Conservation (phyloP, 257 asterid genomes). For the Gentiana straminea region DNA sequence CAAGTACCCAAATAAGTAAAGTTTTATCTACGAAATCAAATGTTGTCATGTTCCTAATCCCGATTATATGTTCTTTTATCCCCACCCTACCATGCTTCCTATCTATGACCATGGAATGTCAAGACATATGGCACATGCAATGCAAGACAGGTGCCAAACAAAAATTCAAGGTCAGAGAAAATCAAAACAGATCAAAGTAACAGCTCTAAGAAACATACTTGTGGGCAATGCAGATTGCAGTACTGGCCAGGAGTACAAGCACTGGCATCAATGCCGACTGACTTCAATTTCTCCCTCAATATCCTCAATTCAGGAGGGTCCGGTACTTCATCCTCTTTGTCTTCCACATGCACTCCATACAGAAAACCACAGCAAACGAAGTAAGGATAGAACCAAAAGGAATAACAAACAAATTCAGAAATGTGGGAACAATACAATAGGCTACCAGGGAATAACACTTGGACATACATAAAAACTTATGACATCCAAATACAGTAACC, state of each 20-base stretch:
- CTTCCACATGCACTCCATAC: constrained; percentile 28
- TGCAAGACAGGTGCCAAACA: neutral
- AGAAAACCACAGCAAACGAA: constrained; percentile 23
- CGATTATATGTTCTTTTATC: neutral
- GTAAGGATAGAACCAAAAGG: neutral
- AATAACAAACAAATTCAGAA: no score
- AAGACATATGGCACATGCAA: neutral
- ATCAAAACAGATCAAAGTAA: constrained; percentile 4
- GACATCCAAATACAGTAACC: neutral
- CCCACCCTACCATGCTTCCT: neutral
- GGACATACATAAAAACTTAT: neutral
- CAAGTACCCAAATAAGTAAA: no score
- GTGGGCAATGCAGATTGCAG: constrained; percentile 50
- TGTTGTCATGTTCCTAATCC: neutral
- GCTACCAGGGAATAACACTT: neutral
- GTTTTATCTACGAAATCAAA: neutral
- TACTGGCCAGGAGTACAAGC: constrained; percentile 60
- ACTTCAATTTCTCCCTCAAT: constrained; percentile 41
- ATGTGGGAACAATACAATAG: neutral
- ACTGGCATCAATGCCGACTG: constrained; percentile 40
- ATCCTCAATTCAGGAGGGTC: constrained; percentile 23
- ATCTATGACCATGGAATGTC: no score
- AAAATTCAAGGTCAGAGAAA: neutral
- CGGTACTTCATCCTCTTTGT: constrained; percentile 25
- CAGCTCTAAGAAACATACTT: constrained; percentile 29